Conservation (phyloP, 306 rosid genomes). For the Biancaea sappan region DNA sequence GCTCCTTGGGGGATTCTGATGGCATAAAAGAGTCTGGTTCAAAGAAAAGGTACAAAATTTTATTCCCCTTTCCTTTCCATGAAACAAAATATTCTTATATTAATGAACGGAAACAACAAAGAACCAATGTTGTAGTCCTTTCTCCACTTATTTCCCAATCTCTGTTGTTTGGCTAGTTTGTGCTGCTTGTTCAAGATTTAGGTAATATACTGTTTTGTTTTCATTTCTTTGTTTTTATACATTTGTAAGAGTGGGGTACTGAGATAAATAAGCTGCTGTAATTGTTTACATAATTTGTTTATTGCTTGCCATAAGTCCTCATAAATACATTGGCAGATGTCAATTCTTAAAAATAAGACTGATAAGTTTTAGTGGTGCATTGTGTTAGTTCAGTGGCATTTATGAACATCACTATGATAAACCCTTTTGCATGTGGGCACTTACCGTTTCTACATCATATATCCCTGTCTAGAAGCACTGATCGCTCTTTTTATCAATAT, state of each 20-base stretch:
- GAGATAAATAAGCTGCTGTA: background rate
- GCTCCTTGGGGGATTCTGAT: slow-evolving; percentile 72
- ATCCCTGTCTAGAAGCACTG: background rate
- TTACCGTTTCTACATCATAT: background rate
- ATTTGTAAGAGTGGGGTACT: background rate
- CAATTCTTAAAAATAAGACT: slow-evolving; percentile 18
- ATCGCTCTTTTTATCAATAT: background rate
- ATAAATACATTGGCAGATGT: slow-evolving; percentile 1
- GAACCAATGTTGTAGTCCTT: background rate
- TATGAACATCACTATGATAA: background rate
- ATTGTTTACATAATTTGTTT: background rate
- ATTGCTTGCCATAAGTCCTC: background rate
- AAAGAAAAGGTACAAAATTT: slow-evolving; percentile 70
- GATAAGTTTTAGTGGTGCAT: background rate
- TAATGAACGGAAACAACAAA: background rate
- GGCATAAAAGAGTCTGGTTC: slow-evolving; percentile 66
- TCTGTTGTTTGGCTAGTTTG: slow-evolving; percentile 4
- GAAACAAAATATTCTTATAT: background rate
- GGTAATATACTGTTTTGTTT: background rate
- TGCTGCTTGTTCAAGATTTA: background rate
- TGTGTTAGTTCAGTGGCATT: background rate
- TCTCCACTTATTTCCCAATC: background rate
- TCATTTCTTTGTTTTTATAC: background rate
- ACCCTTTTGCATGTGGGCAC: slow-evolving; percentile 2
- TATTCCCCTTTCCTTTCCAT: background rate